phyloP scores from a whole-genome alignment of 2,329 filamentous ascomycete species.

The Pseudovirgaria hyperparasitica region DNA sequence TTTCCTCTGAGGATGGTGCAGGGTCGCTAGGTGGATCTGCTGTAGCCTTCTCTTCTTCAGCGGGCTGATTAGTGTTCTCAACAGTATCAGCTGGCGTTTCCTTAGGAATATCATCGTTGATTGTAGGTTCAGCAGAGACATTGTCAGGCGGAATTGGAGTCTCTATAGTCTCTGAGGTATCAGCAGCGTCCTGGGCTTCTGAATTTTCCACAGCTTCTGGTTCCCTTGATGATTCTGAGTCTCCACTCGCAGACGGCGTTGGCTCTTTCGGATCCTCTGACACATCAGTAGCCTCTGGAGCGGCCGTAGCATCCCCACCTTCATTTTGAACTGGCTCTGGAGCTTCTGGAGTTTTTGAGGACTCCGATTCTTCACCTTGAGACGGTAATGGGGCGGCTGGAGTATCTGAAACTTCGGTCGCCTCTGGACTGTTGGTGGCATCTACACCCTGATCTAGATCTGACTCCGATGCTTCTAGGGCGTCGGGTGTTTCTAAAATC shows the following conservation, averaged over 20 bases:
- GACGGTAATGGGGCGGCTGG: slow-evolving; percentile 7
- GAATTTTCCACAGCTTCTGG: slow-evolving; percentile 3
- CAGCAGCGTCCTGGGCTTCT: slow-evolving; percentile 4
- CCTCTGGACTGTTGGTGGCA: slow-evolving; percentile 11
- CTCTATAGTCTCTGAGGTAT: background rate
- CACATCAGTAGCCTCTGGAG: slow-evolving; percentile 1
- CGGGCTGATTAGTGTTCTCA: slow-evolving; percentile 2
- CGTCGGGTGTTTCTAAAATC: slow-evolving; percentile 1
- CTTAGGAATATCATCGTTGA: slow-evolving; percentile 1
- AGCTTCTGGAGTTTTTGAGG: slow-evolving; percentile 1
- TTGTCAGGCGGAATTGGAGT: background rate
- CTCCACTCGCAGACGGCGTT: slow-evolving; percentile 3
- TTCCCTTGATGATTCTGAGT: slow-evolving; percentile 1
- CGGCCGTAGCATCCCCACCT: slow-evolving; percentile 16
- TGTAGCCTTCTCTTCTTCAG: slow-evolving; percentile 2
- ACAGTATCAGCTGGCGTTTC: slow-evolving; percentile 1
- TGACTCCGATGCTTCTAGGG: slow-evolving; percentile 5
- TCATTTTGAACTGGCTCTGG: slow-evolving; percentile 11
- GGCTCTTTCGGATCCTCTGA: slow-evolving; percentile 6
- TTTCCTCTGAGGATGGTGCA: background rate
- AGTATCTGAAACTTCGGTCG: slow-evolving; percentile 1
- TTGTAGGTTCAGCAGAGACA: slow-evolving; percentile 2
- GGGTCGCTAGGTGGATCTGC: background rate
- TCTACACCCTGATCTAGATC: slow-evolving; percentile 15
- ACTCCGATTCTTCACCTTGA: slow-evolving; percentile 1